Evolutionary conservation across 805 yeast genomes (phyloP).

Genomic region (Zygosaccharomyces kombuchaensis): DNA sequence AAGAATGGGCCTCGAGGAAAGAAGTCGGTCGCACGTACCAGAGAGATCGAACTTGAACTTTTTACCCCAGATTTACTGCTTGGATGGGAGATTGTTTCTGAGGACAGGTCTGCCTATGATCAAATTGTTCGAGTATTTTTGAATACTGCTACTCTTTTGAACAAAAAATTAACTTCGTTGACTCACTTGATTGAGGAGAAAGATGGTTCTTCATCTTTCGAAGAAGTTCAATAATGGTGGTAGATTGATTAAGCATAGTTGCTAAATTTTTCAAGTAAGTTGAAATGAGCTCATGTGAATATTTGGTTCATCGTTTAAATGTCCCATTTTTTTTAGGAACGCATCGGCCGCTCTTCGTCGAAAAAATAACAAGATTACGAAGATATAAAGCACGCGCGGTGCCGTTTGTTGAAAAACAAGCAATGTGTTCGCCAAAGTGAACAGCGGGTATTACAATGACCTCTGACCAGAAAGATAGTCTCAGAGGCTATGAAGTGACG

Average conservation of each 20-base stretch:
- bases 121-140: conserved; percentile 48
- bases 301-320: too few relatives aligned
- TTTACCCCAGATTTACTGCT: conserved; percentile 36
- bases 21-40: conserved; percentile 19
- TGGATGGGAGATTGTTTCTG: conserved; percentile 34
- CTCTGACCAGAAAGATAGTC: background rate
- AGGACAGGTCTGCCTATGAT: conserved; percentile 47
- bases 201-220: too few relatives aligned
- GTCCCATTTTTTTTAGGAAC: too few relatives aligned
- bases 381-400: too few relatives aligned
- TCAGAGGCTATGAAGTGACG: background rate
- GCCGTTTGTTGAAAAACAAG: too few relatives aligned
- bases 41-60: conserved; percentile 45
- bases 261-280: too few relatives aligned
- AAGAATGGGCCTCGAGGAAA: conserved; percentile 21
- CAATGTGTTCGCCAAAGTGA: too few relatives aligned
- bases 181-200: conserved; percentile 5
- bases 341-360: too few relatives aligned
- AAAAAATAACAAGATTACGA: too few relatives aligned
- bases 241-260: background rate
- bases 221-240: background rate
- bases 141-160: conserved; percentile 45
- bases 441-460: background rate
- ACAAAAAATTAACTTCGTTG: conserved; percentile 20
- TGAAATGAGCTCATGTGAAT: too few relatives aligned